phyloP scores from a whole-genome alignment of 139 green algal genomes.

The Mesotaenium endlicherianum region DNA sequence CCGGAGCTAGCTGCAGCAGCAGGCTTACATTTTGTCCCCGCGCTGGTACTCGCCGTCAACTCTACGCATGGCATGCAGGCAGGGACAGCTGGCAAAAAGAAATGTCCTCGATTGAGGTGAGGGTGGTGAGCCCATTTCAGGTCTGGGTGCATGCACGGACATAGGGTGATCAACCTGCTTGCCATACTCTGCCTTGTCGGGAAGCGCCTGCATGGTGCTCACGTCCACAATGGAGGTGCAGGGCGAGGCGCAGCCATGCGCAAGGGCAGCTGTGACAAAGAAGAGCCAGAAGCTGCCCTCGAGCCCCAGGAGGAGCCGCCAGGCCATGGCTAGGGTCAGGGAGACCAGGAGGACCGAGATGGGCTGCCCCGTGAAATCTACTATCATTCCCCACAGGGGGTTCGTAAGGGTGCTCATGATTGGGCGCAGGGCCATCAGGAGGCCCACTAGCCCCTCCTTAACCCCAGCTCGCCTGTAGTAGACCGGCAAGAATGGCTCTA shows the following conservation, averaged over 20 bases:
- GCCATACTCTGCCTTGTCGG: constrained; percentile 25
- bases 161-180: constrained; percentile 21
- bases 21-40: too few species aligned
- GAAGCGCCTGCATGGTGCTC: neutral
- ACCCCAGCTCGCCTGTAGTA: neutral
- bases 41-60: too few species aligned
- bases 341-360: neutral
- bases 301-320: neutral
- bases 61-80: too few species aligned
- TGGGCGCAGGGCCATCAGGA: neutral
- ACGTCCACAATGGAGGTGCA: neutral
- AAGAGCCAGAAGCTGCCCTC: neutral
- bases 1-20: too few species aligned
- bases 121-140: too few species aligned
- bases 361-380: neutral
- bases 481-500: constrained; percentile 10
- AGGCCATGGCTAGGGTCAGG: neutral
- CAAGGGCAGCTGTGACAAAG: neutral
- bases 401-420: neutral
- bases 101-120: too few species aligned
- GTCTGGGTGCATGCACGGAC: too few species aligned
- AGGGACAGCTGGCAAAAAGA: too few species aligned
- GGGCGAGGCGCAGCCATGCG: neutral
- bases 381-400: neutral
- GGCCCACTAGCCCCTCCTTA: neutral